Evolutionary conservation across 2,329 filamentous ascomycete genomes (phyloP), one percentile per base, ranked within the genome.

Genomic region (Pseudogymnoascus sp.): DNA sequence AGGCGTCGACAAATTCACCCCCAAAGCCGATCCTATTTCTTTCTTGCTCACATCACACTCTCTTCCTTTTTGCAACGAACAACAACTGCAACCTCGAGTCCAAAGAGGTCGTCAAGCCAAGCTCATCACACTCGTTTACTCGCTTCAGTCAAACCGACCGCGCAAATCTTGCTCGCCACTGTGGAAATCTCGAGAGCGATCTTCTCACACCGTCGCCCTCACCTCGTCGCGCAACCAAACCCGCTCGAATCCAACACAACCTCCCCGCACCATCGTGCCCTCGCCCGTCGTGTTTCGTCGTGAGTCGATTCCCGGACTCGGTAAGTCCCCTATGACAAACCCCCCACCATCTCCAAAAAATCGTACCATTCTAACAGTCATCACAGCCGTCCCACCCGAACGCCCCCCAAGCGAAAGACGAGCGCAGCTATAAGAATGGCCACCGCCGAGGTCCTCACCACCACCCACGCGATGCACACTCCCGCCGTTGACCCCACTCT

Each of bases 321-420:
- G 40, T 43, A 43, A 43, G 40, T 18, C 38, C 16, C 38, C 35
- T 38, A n/a, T n/a, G 16, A 21, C 12, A 8, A 14, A 3, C 12
- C 25, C 16, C 28, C 40, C 5, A n/a, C 45, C 49, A 23, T 64
- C 67, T 23, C 16, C 65, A 67, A 6, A 38, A 12, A 71, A 70
- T 28, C 67, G 67, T 12, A 43, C 18, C 40, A 23, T 43, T 43
- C 40, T 43, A 12, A 43, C 16, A 43, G 16, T 23, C 40, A 43
- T 23, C 16, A 2, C 40, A 43, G 40, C 40, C 40, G 40, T 43
- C 40, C 18, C 40, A 38, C 9, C 18, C n/a, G 2, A 40, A 8
- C 37, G n/a, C 37, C 37, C 35, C 37, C 16, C 18, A 43, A 21
- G 40, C 40, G 40, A 43, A 43, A 43, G 40, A 43, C 40, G 40